These are phyloP conservation scores for Amphichorda felina DNA, from an alignment of 2,329 filamentous ascomycete genomes.

Conservation along the genomic window DNA sequence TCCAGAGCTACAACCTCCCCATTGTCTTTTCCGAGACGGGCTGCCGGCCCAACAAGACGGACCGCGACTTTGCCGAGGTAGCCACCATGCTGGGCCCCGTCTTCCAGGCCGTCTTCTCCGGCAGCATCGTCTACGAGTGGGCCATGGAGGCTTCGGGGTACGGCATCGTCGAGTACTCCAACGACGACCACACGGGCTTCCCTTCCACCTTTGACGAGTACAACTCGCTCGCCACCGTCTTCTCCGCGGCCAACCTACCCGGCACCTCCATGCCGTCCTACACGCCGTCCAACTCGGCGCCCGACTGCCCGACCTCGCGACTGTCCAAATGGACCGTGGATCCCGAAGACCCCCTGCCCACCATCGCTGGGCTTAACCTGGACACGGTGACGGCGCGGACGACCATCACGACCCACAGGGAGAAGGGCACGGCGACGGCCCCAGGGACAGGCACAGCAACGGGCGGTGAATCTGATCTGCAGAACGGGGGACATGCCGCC, in stretches of 20 bases:
- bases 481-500: too few species aligned
- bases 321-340: too few species aligned
- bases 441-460: too few species aligned
- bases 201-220: neutral
- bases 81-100: neutral
- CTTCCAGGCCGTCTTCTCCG: slow-evolving; percentile 2
- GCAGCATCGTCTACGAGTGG: slow-evolving; percentile 1
- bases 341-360: too few species aligned
- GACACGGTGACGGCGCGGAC: too few species aligned
- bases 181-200: neutral
- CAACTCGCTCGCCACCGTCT: neutral
- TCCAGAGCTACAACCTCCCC: neutral
- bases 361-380: too few species aligned
- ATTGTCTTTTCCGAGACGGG: slow-evolving; percentile 3
- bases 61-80: slow-evolving; percentile 1
- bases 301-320: slow-evolving; percentile 1
- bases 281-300: neutral
- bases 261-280: neutral
- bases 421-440: too few species aligned
- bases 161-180: slow-evolving; percentile 2
- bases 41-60: neutral
- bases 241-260: neutral
- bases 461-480: too few species aligned
- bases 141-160: neutral
- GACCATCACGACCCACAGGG: too few species aligned